Conservation (phyloP, 1,139 yeast genomes). For the Insectozyma bohioensis region DNA sequence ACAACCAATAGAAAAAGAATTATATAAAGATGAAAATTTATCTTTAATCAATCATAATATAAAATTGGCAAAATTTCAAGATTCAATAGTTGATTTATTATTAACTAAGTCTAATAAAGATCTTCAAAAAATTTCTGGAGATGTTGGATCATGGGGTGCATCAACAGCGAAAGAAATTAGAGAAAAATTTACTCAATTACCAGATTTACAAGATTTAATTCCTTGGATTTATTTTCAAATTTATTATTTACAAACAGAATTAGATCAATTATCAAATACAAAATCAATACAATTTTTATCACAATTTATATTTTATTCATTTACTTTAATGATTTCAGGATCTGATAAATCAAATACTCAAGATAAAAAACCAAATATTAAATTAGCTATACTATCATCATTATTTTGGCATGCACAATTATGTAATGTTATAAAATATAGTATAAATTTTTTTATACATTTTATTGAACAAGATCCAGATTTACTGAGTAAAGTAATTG, state of each 20-base stretch:
- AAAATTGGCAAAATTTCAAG: slow-evolving; percentile 21
- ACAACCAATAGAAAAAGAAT: slow-evolving; percentile 13
- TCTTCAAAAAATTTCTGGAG: slow-evolving; percentile 19
- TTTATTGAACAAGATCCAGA: slow-evolving; percentile 1
- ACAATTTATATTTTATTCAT: slow-evolving; percentile 43
- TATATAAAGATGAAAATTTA: slow-evolving; percentile 20
- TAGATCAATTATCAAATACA: slow-evolving; percentile 40
- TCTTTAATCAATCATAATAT: slow-evolving; percentile 23
- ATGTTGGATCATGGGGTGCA: slow-evolving; percentile 40
- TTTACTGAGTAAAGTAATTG: slow-evolving; percentile 19
- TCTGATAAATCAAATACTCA: slow-evolving; percentile 9
- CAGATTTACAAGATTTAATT: slow-evolving; percentile 32
- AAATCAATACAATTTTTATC: slow-evolving; percentile 43
- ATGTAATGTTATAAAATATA: slow-evolving; percentile 35
- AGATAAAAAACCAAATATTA: slow-evolving; percentile 8
- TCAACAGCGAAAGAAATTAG: slow-evolving; percentile 29
- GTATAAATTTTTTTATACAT: slow-evolving; percentile 23
- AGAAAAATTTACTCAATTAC: slow-evolving; percentile 22
- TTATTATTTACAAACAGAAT: slow-evolving; percentile 39
- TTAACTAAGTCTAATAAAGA: slow-evolving; percentile 10
- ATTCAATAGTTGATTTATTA: slow-evolving; percentile 19
- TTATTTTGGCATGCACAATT: slow-evolving; percentile 37
- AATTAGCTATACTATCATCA: slow-evolving; percentile 14
- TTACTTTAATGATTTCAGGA: slow-evolving; percentile 26
- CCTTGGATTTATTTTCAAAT: slow-evolving; percentile 37